These are phyloP conservation scores for Hyphodiscus hymeniophilus DNA, from an alignment of 495 filamentous ascomycete species.

Conservation along the genomic window DNA sequence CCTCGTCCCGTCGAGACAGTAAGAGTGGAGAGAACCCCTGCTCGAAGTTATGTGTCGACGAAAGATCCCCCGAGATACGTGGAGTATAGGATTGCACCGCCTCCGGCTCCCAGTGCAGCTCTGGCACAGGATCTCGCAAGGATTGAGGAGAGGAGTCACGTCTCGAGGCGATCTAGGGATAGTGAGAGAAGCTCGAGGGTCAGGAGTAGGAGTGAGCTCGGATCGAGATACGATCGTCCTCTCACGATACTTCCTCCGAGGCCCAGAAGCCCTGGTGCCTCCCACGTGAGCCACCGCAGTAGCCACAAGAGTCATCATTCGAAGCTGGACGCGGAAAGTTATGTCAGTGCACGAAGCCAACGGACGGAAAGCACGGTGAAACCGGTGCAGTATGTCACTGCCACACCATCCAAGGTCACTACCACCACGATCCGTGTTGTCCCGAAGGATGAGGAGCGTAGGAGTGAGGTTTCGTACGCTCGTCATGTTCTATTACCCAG, in stretches of 20 bases:
- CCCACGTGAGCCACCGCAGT: neutral
- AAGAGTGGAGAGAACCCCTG: slow-evolving; percentile 9
- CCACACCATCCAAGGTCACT: slow-evolving; percentile 12
- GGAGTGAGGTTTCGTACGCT: slow-evolving; percentile 19
- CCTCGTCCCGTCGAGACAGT: neutral
- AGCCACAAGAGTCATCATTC: neutral
- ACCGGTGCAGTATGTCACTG: slow-evolving; percentile 27
- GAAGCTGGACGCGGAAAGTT: slow-evolving; percentile 1
- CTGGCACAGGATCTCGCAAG: neutral
- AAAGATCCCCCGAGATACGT: slow-evolving; percentile 1
- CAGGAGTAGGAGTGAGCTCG: slow-evolving; percentile 15
- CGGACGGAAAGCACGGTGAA: slow-evolving; percentile 8
- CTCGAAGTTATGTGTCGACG: slow-evolving; percentile 6
- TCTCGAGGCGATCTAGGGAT: neutral
- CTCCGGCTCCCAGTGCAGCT: neutral
- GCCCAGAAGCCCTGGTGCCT: slow-evolving; percentile 13
- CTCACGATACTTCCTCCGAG: slow-evolving; percentile 32
- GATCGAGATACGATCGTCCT: slow-evolving; percentile 15
- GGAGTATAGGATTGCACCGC: slow-evolving; percentile 5
- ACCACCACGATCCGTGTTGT: neutral
- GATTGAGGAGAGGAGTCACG: slow-evolving; percentile 16
- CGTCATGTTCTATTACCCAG: slow-evolving; percentile 10
- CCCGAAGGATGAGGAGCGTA: neutral
- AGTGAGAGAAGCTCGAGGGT: neutral
- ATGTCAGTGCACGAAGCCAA: slow-evolving; percentile 30